Base-by-base conservation (phyloP, 75 land plant species). In the Azolla pinnata region DNA sequence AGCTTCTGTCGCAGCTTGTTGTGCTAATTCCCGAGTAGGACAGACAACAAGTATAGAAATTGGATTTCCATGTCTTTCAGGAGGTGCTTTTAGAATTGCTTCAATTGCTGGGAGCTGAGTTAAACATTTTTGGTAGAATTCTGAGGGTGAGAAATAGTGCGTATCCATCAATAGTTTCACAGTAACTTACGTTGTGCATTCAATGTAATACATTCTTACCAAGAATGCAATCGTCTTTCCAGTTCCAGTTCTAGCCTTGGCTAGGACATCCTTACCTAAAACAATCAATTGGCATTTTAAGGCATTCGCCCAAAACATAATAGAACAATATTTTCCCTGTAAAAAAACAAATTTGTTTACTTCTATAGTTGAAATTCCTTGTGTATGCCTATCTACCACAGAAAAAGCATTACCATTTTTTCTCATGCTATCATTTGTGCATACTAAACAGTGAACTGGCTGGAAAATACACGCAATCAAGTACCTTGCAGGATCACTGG, bases 141-240 rank as follows among this genome's bases (percentile, higher is more conserved):
- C 23, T 24, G 16, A 26, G 3, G 1, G 20, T 18, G 21, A 64
- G 33, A 46, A 46, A 2, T 4, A 2, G 21, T 18, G 4, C 49
- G 23, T 17, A 46, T 18, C 4, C n/a, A 3, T 2, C 2, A 14
- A 18, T 46, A 46, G 49, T n/a, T 23, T 2, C 10, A 20, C 38
- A 1, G 38, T 35, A 14, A 33, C 16, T 29, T 24, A 57, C 28
- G 28, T 0, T 38, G 2, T 46, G 23, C 2, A 3, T 2, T 18
- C 26, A 46, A 18, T 14, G 21, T 18, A 14, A 46, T 14, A 46
- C 9, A 31, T 25, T 29, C 63, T 31, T 59, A 95, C 99, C 97
- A 95, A 63, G 74, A 95, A 95, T 57, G 99, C 99, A 21, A 95
- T 81, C 26, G 97, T 95, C 73, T 95, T 95, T 31, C 99, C 99